These are phyloP conservation scores for Noccaea caerulescens DNA, from an alignment of 345 rosid species.

Conservation along the genomic window DNA sequence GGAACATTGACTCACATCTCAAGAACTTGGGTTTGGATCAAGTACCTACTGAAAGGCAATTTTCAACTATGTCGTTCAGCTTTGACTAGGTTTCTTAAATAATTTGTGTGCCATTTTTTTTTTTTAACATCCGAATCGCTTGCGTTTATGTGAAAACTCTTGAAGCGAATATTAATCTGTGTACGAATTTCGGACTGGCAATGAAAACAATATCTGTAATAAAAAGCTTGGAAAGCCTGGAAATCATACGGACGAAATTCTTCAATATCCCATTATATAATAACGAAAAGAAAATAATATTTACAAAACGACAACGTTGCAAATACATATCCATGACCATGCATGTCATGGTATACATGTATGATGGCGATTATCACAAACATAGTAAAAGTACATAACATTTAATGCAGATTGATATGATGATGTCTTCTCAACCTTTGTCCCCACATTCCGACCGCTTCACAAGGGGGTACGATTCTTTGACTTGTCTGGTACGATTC, in stretches of 20 bases:
- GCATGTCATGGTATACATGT: slow-evolving; percentile 23
- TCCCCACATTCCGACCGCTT: slow-evolving; percentile 40
- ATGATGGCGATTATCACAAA: slow-evolving; percentile 22
- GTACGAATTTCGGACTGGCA: not conserved
- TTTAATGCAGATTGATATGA: slow-evolving; percentile 22
- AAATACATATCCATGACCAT: slow-evolving; percentile 41
- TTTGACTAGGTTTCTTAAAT: slow-evolving; percentile 1
- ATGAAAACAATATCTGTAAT: not conserved
- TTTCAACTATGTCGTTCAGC: slow-evolving; percentile 22
- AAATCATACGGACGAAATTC: not conserved
- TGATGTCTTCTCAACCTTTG: slow-evolving; percentile 41
- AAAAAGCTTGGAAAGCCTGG: not conserved
- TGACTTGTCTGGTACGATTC: slow-evolving; percentile 40
- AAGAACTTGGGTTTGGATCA: slow-evolving; percentile 41
- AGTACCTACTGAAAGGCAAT: slow-evolving; percentile 29
- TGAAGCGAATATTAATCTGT: not conserved
- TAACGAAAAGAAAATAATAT: slow-evolving; percentile 24
- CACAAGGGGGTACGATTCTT: slow-evolving; percentile 37
- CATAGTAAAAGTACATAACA: slow-evolving; percentile 34
- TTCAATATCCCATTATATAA: slow-evolving; percentile 14
- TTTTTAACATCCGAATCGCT: not conserved
- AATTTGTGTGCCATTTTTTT: not conserved
- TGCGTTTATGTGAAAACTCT: not conserved
- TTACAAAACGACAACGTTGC: slow-evolving; percentile 38
- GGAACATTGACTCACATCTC: slow-evolving; percentile 36